Percentiles rank a stretch among this genome's conserved stretches.
Conservation (phyloP, 164 flowering plant species). For the Pachysandra terminalis region DNA sequence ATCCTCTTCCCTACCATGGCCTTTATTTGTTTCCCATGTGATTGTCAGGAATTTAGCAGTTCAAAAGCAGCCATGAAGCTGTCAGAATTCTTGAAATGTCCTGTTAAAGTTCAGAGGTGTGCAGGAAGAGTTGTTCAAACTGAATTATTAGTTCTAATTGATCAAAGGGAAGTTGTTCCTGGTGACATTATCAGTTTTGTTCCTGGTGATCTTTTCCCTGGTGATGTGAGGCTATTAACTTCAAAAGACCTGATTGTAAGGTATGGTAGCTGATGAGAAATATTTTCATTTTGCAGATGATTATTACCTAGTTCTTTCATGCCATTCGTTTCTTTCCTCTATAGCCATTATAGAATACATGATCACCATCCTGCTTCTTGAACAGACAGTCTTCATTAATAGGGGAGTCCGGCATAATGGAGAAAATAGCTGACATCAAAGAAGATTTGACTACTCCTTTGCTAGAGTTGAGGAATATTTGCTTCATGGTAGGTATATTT, state of each 20-base stretch:
- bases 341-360: constrained; percentile 21
- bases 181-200: constrained; percentile 68
- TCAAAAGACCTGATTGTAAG: constrained; percentile 74
- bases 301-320: constrained; percentile 12
- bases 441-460: constrained; percentile 61
- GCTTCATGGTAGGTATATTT: constrained; percentile 64
- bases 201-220: constrained; percentile 82
- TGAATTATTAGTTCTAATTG: constrained; percentile 67
- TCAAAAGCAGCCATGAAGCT: constrained; percentile 82
- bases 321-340: constrained; percentile 12
- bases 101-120: constrained; percentile 78
- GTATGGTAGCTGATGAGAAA: constrained; percentile 26
- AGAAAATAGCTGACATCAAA: constrained; percentile 57
- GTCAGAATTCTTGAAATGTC: constrained; percentile 56
- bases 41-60: constrained; percentile 58
- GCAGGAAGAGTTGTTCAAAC: constrained; percentile 75
- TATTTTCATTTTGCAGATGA: neutral
- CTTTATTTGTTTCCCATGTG: neutral
- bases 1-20: neutral
- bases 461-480: constrained; percentile 69
- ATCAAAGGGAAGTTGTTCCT: constrained; percentile 73
- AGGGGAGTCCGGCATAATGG: constrained; percentile 66
- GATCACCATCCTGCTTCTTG: constrained; percentile 40
- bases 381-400: constrained; percentile 85
- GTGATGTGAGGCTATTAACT: constrained; percentile 63